Base-by-base conservation (phyloP, 2,329 filamentous ascomycete genomes). In the Alternaria sp. region DNA sequence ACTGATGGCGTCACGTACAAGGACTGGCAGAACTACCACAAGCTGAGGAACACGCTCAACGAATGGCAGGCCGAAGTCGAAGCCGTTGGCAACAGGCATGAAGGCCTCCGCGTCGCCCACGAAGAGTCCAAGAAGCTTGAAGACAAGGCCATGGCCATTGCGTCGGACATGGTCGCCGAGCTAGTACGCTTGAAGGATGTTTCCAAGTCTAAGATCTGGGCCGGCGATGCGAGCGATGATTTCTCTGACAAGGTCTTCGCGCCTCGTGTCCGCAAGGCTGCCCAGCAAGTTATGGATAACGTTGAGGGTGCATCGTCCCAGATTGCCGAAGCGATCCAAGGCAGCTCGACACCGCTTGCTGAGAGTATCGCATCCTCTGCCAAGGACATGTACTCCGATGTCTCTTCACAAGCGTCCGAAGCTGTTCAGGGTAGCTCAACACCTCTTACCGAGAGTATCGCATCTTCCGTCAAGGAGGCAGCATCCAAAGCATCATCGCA, bases 1-100 rank as follows among this genome's bases (percentile, higher is more conserved):
- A 96, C 93, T 82, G 93, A 98, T 61, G 93, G 93, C 30, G 88
- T 99, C 65, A 97, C 95, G 2, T 97, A 99, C 85, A 94, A 96
- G 79, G 93, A 99, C 79, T 99, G 96, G 96, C 89, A 91, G 63
- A 96, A 95, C 78, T 99, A 97, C 76, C 93, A 98, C 78, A 89
- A 92, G 63, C 85, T 99, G 61, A 96, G 92, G 82, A 88, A 87
- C 57, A 90, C 91, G 12, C 92, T 97, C 56, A 90, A 91, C 51
- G 89, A 93, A 73, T 97, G 95, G 93, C 91, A 92, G 59, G 85
- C 88, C 36, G 92, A 96, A 70, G 89, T 99, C 51, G 90, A 93
- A 76, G 85, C 89, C 62, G 87, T 94, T 57, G 91, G 93, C 43
- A 86, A 91, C 63, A 86, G 88, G 4, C 92, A 97, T 76, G 87